Base-by-base conservation (phyloP, 2,329 filamentous ascomycete species). In the Arthroderma sp. region DNA sequence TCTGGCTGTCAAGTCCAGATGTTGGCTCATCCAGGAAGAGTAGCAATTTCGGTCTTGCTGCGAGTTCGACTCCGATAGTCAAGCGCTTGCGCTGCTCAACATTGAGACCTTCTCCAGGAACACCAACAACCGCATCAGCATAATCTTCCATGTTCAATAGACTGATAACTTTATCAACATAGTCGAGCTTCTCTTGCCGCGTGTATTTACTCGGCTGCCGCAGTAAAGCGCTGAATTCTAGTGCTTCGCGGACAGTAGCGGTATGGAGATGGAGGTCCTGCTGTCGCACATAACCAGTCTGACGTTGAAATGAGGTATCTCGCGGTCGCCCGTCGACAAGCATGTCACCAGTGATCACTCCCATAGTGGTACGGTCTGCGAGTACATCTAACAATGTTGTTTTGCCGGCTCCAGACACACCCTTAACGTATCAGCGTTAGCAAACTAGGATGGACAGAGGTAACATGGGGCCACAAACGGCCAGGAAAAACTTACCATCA, bases 21-120 rank as follows among this genome's bases (percentile, higher is more conserved):
- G 88, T 95, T 9, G 88, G 88, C 63, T 95, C 88, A 55, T 95
- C 89, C 31, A 95, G 77, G 68, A 95, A 95, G 38, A 95, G 77
- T 48, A 94, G 73, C 44, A 94, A 72, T 32, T 85, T 80, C 5
- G 89, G 89, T 68, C 89, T 94, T 4, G 89, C 88, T 36, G 86
- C 88, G 27, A 96, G 74, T 61, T 96, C 89, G 11, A 95, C 88
- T 64, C 86, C 89, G 50, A 95, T 94, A 0, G 88, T 95, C 5
- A 95, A 73, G 55, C 85, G 83, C 60, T 80, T 80, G 11, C 77
- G 71, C 59, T 81, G 77, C 57, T 80, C 77, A 28, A 75, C 72
- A 47, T 75, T 75, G 38, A 76, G 65, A 68, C 72, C 61, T 69
- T 91, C 85, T 49, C 88, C 88, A 5, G 85, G 85, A 28, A 93